Conservation (phyloP, 2,329 filamentous ascomycete genomes). For the Elsinoe perseae region DNA sequence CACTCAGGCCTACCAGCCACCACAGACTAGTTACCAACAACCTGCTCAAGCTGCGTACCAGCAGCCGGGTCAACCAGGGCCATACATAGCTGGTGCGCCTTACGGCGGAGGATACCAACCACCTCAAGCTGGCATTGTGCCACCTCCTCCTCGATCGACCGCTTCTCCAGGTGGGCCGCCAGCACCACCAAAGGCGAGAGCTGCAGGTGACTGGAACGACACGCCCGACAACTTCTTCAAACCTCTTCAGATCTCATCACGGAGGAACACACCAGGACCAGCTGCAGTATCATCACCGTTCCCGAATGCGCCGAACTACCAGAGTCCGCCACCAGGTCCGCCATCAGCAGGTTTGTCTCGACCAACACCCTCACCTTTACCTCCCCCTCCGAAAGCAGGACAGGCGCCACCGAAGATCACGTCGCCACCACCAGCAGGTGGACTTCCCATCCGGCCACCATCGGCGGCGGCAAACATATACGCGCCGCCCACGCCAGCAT, state of each 20-base stretch:
- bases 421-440: slow-evolving; percentile 55
- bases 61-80: slow-evolving; percentile 35
- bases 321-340: slow-evolving; percentile 46
- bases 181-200: slow-evolving; percentile 62
- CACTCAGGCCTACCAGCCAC: slow-evolving; percentile 45
- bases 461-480: slow-evolving; percentile 57
- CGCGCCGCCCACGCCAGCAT: slow-evolving; percentile 46
- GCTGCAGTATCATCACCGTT: slow-evolving; percentile 69
- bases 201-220: slow-evolving; percentile 86
- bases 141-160: slow-evolving; percentile 57
- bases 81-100: slow-evolving; percentile 18
- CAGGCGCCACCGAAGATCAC: slow-evolving; percentile 59
- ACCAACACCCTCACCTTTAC: slow-evolving; percentile 61
- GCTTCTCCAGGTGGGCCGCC: slow-evolving; percentile 56
- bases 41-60: slow-evolving; percentile 24
- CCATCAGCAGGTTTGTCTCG: slow-evolving; percentile 51
- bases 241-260: slow-evolving; percentile 51
- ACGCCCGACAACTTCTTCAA: slow-evolving; percentile 73
- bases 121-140: slow-evolving; percentile 38
- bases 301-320: slow-evolving; percentile 50
- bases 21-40: slow-evolving; percentile 19
- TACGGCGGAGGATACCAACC: slow-evolving; percentile 39
- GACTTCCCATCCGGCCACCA: slow-evolving; percentile 42
- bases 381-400: slow-evolving; percentile 75
- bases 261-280: slow-evolving; percentile 63